phyloP scores from a whole-genome alignment of 768 basidiomycete species.

The Mrakia gelida region DNA sequence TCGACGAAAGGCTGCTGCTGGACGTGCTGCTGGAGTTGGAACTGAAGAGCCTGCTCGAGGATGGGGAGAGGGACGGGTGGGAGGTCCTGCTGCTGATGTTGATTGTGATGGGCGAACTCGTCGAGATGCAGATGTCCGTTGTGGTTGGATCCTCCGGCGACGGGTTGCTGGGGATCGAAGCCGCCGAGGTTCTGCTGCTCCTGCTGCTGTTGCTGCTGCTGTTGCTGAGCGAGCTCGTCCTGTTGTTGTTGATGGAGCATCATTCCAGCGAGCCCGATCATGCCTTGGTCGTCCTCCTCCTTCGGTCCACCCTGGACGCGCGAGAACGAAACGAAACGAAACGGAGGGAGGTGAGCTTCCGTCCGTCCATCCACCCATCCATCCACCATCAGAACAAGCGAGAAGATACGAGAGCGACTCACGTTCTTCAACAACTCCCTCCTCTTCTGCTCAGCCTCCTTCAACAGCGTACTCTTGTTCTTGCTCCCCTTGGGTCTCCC shows the following conservation, averaged over 20 bases:
- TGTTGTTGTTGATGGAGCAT: not conserved
- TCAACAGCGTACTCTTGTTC: slow-evolving; percentile 3
- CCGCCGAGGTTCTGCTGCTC: not conserved
- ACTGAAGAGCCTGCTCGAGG: too few relatives aligned
- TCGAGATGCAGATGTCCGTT: too few relatives aligned
- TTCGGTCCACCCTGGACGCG: not conserved
- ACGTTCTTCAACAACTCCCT: not conserved
- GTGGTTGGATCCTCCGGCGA: too few relatives aligned
- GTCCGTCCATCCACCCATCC: too few relatives aligned
- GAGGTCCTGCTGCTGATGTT: too few relatives aligned
- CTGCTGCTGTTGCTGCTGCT: not conserved
- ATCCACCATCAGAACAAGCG: not conserved
- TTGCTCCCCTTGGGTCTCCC: slow-evolving; percentile 14
- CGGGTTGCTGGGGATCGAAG: not conserved
- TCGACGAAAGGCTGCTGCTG: too few relatives aligned
- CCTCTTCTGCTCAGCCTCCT: slow-evolving; percentile 5
- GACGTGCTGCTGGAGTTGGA: too few relatives aligned
- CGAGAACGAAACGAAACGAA: too few relatives aligned
- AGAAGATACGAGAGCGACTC: not conserved
- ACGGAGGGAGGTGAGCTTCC: not conserved
- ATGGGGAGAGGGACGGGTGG: too few relatives aligned
- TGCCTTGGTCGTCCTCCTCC: not conserved
- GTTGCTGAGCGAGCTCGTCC: not conserved
- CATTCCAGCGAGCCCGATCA: not conserved
- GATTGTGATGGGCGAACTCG: too few relatives aligned